Conservation (phyloP, 768 basidiomycete genomes). For the Suillus fuscotomentosus region DNA sequence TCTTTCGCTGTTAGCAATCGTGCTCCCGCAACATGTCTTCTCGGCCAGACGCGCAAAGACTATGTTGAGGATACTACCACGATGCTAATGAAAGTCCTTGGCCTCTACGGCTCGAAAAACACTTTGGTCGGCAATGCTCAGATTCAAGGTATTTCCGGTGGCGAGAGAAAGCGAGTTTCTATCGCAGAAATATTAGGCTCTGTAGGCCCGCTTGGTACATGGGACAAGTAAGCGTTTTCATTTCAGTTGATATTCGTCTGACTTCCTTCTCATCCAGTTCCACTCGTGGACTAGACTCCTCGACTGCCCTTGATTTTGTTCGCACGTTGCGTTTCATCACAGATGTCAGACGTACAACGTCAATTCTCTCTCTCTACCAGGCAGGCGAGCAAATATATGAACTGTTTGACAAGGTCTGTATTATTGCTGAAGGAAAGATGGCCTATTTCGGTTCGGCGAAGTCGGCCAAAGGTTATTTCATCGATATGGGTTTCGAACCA, state of each 20-base stretch:
- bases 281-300: conserved; percentile 66
- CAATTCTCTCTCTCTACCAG: conserved; percentile 83
- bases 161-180: conserved; percentile 81
- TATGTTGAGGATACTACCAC: conserved; percentile 31
- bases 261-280: conserved; percentile 40
- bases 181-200: conserved; percentile 62
- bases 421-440: conserved; percentile 61
- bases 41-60: conserved; percentile 36
- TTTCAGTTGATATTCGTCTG: background rate
- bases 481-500: conserved; percentile 54
- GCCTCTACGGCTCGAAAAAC: conserved; percentile 66
- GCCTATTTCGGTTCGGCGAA: conserved; percentile 58
- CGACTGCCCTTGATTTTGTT: conserved; percentile 73
- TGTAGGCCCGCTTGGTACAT: background rate
- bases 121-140: conserved; percentile 83
- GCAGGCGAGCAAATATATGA: conserved; percentile 68
- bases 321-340: conserved; percentile 68
- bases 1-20: conserved; percentile 67
- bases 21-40: conserved; percentile 54
- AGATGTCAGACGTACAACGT: conserved; percentile 49
- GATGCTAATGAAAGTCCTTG: conserved; percentile 67
- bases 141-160: conserved; percentile 73
- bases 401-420: conserved; percentile 70
- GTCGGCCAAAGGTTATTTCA: conserved; percentile 56
- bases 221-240: background rate